Evolutionary conservation across 116 monocot species (phyloP), one percentile per base, ranked within the genome.

Genomic region (Iris pallida): DNA sequence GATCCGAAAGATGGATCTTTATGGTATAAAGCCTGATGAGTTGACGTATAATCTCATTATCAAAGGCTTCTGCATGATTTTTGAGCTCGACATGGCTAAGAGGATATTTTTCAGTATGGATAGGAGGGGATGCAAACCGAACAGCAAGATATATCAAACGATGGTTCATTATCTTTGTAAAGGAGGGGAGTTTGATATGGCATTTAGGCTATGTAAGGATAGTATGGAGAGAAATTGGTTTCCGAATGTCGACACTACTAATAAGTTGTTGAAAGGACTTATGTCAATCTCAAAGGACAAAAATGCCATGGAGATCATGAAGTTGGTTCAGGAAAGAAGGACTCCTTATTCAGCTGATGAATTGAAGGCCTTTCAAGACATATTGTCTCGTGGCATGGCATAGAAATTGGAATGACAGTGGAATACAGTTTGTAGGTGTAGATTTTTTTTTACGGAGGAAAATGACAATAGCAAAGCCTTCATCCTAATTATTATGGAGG

Each of bases 111-210:
- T 62, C 59, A 61, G 87, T 48, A 76, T 89, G 80, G 66, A 82
- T 44, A 75, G 76, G 55, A 82, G 82, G 45, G 84, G 86, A 47
- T 96, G 86, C 76, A 79, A 89, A 30, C 86, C 89, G 41, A 96
- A 91, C 64, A 61, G 68, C 30, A 91, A 78, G 65, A 85, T 96
- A 47, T 92, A 92, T 59, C 96, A 96, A 72, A 96, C 96, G 2
- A 96, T 96, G 81, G 71, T 92, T 48, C 96, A 96, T 80, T 92
- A 96, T 77, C 84, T 96, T 53, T 92, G 89, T 65, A 82, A 89
- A 65, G 80, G 59, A 56, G 73, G 74, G 49, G 82, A 96, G 5
- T 89, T 96, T 68, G 82, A 86, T 71, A 74, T 83, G 72, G 96
- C 92, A 58, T 96, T 85, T 61, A 85, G 76, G 58, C 40, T 96